Evolutionary conservation across 176 grass and related monocot species (phyloP), one percentile per base, ranked within the genome.

Genomic region (Oryza rufipogon): DNA sequence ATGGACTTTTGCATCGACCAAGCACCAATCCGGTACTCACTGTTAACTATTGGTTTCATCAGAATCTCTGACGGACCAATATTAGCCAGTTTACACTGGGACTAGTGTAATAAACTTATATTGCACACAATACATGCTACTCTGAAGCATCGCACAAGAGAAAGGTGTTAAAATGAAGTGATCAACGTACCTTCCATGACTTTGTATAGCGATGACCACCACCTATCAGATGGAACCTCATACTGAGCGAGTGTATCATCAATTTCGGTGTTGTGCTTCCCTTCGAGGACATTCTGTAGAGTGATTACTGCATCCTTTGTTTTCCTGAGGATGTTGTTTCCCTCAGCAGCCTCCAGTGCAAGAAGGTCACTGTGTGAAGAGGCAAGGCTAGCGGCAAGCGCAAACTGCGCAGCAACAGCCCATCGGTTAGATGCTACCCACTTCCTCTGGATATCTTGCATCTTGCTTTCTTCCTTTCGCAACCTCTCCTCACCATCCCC

Each of bases 171-270:
- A 74, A 71, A 9, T 65, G 11, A 3, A 42, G 22, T 67, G 70
- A 20, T 25, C 66, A 71, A 2, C 22, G 44, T 95, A 99, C 97
- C 93, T 99, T 99, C 93, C 12, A 99, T 80, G 34, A 99, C 84
- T 91, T 86, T 99, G 89, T 96, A 99, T 74, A 99, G 91, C 49
- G 97, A 94, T 22, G 97, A 96, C 97, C 97, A 99, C 97, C 97
- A 99, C 76, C 93, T 84, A 47, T 94, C 91, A 83, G 84, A 41
- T 64, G 93, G 89, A 75, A 96, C 86, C 64, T 96, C 71, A 66
- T 89, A 89, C 45, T 91, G 87, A 47, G 72, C 81, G 58, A 99
- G 86, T 65, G 91, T 82, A 56, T 96, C 97, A 15, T 96, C 88
- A 7, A 99, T 99, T 89, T 99, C 93, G 4, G 30, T 86, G 3